phyloP scores from a whole-genome alignment of 2,329 filamentous ascomycete species.

The Biscogniauxia marginata region DNA sequence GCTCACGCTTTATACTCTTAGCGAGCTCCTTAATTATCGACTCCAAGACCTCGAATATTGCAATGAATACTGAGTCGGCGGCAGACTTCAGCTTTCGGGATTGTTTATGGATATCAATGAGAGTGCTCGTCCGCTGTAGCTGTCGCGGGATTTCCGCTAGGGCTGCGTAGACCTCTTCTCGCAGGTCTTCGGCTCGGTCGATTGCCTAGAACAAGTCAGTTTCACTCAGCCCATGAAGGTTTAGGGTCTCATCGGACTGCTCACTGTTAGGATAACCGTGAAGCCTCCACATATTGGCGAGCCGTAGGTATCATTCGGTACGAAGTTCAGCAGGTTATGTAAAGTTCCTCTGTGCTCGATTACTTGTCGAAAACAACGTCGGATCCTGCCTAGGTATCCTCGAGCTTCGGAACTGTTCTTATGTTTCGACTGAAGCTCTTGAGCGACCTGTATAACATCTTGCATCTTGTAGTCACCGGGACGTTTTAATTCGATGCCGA shows the following conservation, averaged over 20 bases:
- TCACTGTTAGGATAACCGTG: slow-evolving; percentile 14
- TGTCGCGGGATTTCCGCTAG: slow-evolving; percentile 12
- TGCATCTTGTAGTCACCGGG: slow-evolving; percentile 12
- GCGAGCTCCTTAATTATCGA: slow-evolving; percentile 12
- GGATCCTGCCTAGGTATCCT: slow-evolving; percentile 12
- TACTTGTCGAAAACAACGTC: slow-evolving; percentile 11
- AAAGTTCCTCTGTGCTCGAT: slow-evolving; percentile 8
- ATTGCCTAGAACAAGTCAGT: slow-evolving; percentile 3
- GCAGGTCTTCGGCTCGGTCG: slow-evolving; percentile 10
- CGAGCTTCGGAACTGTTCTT: slow-evolving; percentile 6
- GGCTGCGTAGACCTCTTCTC: slow-evolving; percentile 11
- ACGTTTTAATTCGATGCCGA: slow-evolving; percentile 13
- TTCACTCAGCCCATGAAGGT: neutral
- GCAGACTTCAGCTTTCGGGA: slow-evolving; percentile 6
- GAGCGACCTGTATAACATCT: slow-evolving; percentile 15
- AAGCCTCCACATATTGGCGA: slow-evolving; percentile 19
- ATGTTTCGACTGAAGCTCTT: slow-evolving; percentile 12
- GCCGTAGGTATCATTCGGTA: slow-evolving; percentile 15
- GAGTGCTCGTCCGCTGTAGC: slow-evolving; percentile 4
- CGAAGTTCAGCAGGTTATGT: slow-evolving; percentile 15
- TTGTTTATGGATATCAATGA: slow-evolving; percentile 13
- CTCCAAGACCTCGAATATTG: slow-evolving; percentile 14
- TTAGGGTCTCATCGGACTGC: neutral
- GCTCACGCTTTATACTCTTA: slow-evolving; percentile 11
- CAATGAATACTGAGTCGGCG: slow-evolving; percentile 13